Evolutionary conservation across 2,329 filamentous ascomycete species (phyloP).

Genomic region (Neopestalotiopsis clavispora): DNA sequence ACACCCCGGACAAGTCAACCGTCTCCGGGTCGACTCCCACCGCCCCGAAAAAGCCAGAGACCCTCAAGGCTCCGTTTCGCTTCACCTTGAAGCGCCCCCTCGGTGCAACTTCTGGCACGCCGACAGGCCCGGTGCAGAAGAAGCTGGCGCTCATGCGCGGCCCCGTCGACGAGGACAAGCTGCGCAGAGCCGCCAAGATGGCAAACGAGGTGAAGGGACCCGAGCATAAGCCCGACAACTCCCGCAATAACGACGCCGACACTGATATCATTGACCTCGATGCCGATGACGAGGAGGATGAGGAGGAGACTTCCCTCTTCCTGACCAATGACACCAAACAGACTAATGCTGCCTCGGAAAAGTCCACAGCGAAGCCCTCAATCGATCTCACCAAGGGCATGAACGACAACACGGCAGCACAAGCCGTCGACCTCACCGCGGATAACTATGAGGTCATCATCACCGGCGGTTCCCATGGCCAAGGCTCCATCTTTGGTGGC

Average conservation of each 20-base stretch:
- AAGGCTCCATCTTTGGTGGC: too few relatives aligned
- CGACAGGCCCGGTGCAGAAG: background rate
- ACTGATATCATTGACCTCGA: background rate
- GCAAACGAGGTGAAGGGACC: background rate
- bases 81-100: background rate
- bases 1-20: background rate
- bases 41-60: background rate
- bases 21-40: background rate
- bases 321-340: too few relatives aligned
- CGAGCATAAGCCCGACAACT: background rate
- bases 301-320: too few relatives aligned
- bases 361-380: too few relatives aligned
- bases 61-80: background rate
- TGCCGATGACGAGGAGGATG: background rate
- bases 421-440: too few relatives aligned
- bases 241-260: background rate
- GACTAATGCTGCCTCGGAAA: too few relatives aligned
- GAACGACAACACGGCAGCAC: too few relatives aligned
- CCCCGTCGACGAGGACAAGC: background rate
- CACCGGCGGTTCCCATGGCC: too few relatives aligned
- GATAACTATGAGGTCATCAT: too few relatives aligned
- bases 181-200: background rate
- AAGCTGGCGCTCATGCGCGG: background rate
- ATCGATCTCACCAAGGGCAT: too few relatives aligned
- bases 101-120: background rate